Conservation (phyloP, 2,329 filamentous ascomycete species). For the Scedosporium apiospermum region DNA sequence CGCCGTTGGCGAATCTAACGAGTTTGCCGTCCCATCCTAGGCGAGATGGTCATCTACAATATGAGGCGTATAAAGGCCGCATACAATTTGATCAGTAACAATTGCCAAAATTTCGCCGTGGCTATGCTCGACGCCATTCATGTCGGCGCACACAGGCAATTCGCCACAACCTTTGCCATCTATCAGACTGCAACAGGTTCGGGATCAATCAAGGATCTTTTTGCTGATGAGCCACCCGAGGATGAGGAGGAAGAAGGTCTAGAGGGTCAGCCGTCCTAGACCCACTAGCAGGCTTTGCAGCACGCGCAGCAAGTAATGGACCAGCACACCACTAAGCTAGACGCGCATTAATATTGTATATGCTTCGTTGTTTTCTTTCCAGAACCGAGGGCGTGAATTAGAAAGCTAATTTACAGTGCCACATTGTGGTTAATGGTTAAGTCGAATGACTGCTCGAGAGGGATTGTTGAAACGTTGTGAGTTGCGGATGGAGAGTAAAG, state of each 20-base stretch:
- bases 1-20: not conserved
- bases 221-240: constrained; percentile 24
- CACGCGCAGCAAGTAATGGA: not conserved
- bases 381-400: too few relatives aligned
- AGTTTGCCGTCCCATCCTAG: constrained; percentile 18
- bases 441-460: too few relatives aligned
- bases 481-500: too few relatives aligned
- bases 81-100: constrained; percentile 51
- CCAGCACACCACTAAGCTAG: constrained; percentile 2
- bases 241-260: constrained; percentile 19
- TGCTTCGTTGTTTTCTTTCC: too few relatives aligned
- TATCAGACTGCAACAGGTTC: constrained; percentile 40
- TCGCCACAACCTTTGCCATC: constrained; percentile 43
- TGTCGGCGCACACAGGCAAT: constrained; percentile 37
- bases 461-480: too few relatives aligned
- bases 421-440: too few relatives aligned
- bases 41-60: constrained; percentile 41
- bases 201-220: constrained; percentile 42
- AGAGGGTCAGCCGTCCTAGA: constrained; percentile 10
- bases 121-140: constrained; percentile 45
- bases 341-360: not conserved
- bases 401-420: too few relatives aligned
- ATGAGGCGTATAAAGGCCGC: constrained; percentile 38
- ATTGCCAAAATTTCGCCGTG: constrained; percentile 49
- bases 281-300: not conserved